Conservation (phyloP, 1,284 basidiomycete species). For the Malassezia psittaci region DNA sequence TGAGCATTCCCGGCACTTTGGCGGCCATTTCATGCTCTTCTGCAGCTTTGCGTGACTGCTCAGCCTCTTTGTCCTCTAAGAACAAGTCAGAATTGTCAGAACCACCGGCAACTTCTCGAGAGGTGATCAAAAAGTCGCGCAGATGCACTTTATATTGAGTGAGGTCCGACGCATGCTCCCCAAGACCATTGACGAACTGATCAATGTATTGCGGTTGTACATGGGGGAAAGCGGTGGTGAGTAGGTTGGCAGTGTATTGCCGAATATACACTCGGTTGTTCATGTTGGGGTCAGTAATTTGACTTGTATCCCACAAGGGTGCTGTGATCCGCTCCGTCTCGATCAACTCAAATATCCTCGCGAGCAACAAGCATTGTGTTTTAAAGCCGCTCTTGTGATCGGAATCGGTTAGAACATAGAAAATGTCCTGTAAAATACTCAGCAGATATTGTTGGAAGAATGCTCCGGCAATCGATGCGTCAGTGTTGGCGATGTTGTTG, state of each 20-base stretch:
- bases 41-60: constrained; percentile 59
- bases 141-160: constrained; percentile 69
- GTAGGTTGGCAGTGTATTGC: constrained; percentile 74
- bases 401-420: constrained; percentile 92
- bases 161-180: constrained; percentile 77
- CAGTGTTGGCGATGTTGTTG: constrained; percentile 83
- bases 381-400: constrained; percentile 81
- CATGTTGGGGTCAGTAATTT: constrained; percentile 61
- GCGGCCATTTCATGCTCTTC: constrained; percentile 79
- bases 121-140: constrained; percentile 56
- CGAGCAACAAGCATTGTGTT: constrained; percentile 53
- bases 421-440: constrained; percentile 85
- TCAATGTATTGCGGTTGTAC: constrained; percentile 48
- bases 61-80: constrained; percentile 88
- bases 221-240: constrained; percentile 41
- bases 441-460: constrained; percentile 90
- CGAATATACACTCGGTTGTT: constrained; percentile 74
- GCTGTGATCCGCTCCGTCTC: constrained; percentile 70
- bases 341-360: constrained; percentile 85
- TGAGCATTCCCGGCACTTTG: constrained; percentile 95
- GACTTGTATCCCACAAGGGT: constrained; percentile 73
- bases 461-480: constrained; percentile 64
- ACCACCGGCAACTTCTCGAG: constrained; percentile 53
- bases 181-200: constrained; percentile 60
- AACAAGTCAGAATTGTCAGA: constrained; percentile 72